Percentiles rank a stretch among this genome's conserved stretches.
phyloP scores from a whole-genome alignment of 768 basidiomycete species.

The Lactarius evosmus region DNA sequence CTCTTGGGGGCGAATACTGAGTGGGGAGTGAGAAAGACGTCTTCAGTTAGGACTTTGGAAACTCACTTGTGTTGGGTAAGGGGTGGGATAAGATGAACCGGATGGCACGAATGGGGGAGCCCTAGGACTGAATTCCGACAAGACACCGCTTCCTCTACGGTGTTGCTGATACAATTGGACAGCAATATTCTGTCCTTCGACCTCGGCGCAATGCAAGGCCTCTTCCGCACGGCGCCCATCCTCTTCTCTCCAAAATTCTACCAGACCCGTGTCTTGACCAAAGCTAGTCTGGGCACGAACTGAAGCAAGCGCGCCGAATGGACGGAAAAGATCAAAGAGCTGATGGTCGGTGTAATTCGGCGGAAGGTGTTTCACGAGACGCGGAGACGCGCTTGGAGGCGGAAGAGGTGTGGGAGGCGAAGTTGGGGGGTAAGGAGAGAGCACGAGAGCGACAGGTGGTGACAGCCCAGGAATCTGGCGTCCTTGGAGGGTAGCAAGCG shows the following conservation, averaged over 20 bases:
- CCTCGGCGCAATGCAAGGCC: constrained; percentile 77
- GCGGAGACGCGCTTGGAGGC: constrained; percentile 70
- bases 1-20: constrained; percentile 70
- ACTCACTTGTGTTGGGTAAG: constrained; percentile 60
- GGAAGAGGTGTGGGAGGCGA: constrained; percentile 71
- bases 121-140: constrained; percentile 66
- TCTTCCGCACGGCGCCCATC: constrained; percentile 78
- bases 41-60: constrained; percentile 8
- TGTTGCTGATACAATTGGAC: constrained; percentile 75
- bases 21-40: constrained; percentile 3
- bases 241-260: constrained; percentile 87
- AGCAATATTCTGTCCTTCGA: constrained; percentile 81
- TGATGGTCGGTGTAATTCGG: constrained; percentile 60
- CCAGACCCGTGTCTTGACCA: constrained; percentile 71
- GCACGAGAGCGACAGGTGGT: constrained; percentile 57
- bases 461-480: constrained; percentile 61
- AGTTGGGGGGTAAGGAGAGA: constrained; percentile 84
- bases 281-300: constrained; percentile 71
- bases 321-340: constrained; percentile 82
- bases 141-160: constrained; percentile 49
- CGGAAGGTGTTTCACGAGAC: constrained; percentile 84
- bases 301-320: constrained; percentile 80
- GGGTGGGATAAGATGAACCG: constrained; percentile 48
- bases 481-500: constrained; percentile 77
- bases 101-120: constrained; percentile 77